Evolutionary conservation across 768 basidiomycete genomes (phyloP).

Genomic region (Agaricus blazei): DNA sequence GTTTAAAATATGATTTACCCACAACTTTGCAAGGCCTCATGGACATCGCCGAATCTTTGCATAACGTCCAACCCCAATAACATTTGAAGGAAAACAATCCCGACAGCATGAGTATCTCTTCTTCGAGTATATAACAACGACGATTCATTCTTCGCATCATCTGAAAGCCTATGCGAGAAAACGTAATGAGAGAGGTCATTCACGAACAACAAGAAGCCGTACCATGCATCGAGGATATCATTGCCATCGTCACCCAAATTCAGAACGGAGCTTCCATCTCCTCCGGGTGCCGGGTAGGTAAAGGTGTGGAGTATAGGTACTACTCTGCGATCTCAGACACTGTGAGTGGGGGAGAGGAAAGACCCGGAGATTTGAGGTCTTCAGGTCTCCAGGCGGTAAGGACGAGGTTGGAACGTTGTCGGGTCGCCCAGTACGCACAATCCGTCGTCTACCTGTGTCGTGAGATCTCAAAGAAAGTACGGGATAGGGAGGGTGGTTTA

Average conservation of each 20-base stretch:
- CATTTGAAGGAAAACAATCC: slow-evolving; percentile 82
- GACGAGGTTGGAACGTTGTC: too few relatives aligned
- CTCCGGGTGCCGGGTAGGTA: too few relatives aligned
- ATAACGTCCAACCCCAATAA: slow-evolving; percentile 68
- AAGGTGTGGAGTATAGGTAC: too few relatives aligned
- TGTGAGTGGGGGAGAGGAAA: too few relatives aligned
- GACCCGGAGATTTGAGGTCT: too few relatives aligned
- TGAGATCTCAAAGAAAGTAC: too few relatives aligned
- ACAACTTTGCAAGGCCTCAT: slow-evolving; percentile 56
- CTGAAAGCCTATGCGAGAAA: slow-evolving; percentile 50
- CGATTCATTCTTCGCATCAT: slow-evolving; percentile 75
- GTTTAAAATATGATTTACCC: slow-evolving; percentile 15
- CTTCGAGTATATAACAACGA: slow-evolving; percentile 67
- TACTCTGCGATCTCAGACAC: too few relatives aligned
- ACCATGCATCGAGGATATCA: slow-evolving; percentile 45
- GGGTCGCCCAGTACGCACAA: too few relatives aligned
- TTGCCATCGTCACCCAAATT: slow-evolving; percentile 22
- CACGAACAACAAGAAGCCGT: not conserved
- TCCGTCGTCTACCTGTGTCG: too few relatives aligned
- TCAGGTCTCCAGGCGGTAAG: too few relatives aligned
- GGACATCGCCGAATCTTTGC: slow-evolving; percentile 47
- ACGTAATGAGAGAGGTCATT: not conserved
- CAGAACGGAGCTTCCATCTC: slow-evolving; percentile 26
- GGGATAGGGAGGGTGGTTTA: too few relatives aligned
- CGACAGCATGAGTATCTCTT: slow-evolving; percentile 80